Evolutionary conservation across 2,329 filamentous ascomycete species (phyloP), one percentile per base, ranked within the genome.

Genomic region (Didymosphaeria variabile): DNA sequence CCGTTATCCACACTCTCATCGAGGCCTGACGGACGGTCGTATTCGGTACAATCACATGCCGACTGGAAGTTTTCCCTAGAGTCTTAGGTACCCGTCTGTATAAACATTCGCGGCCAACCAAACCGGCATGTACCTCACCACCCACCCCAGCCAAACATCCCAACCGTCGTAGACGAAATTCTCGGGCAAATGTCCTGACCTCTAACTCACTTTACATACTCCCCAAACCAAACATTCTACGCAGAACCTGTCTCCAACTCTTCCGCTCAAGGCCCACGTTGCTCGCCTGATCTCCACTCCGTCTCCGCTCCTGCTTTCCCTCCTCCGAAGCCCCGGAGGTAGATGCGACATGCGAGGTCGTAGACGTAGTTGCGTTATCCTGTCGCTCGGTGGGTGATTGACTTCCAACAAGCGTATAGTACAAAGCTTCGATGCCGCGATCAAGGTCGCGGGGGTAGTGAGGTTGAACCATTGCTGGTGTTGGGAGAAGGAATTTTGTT

Each of bases 361-460:
- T 4, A 46, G 15, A 12, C 21, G 45, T n/a, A 21, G 23, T 8
- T 8, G 34, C 5, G 9, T 3, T 15, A 8, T 9, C 21, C 29
- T 50, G 2, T 50, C n/a, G 29, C 5, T 36, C 1, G 10, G 5
- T 12, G 34, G 34, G 34, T 36, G 34, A 36, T 36, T 36, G 36
- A 15, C 36, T 38, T 17, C 38, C 38, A 7, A 40, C 38, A 17
- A 55, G 52, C 29, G 52, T 55, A 23, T 55, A 55, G 40, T 45
- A 55, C 21, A 55, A 40, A 17, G 40, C 5, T 34, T 55, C 52
- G 15, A 45, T 23, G n/a, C 52, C 40, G 40, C 29, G 52, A 17
- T 44, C 42, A 13, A 55, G 23, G 23, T 46, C 38, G 23, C 9
- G 38, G 17, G 52, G 21, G 40, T 45, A 45, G 15, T 13, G 15